Base-by-base conservation (phyloP, 805 yeast species). In the Candida methanosorbosa region DNA sequence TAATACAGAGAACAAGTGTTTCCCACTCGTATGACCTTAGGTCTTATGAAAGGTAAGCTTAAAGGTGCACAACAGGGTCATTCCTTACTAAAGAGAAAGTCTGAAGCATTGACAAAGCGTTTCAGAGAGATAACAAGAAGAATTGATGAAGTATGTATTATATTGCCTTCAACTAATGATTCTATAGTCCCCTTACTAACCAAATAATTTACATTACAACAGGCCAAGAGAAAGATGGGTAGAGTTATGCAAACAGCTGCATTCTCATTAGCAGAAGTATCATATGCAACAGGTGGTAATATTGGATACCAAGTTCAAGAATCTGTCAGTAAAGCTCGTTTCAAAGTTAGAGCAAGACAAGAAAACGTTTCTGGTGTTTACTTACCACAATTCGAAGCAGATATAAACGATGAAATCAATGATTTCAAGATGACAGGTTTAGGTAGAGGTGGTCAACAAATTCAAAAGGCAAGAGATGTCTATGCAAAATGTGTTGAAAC, bases 371-470 rank as follows among this genome's bases (percentile, higher is more conserved):
- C 94, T 43, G 98, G 98, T 63, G 98, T 90, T 26, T 78, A 79
- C 50, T 70, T 90, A 51, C 97, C 98, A 18, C 86, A 88, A 40
- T 92, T 90, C 48, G 96, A 88, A 50, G 75, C 88, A 19, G 81
- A 72, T 45, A 75, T 86, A 40, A 83, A 87, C 52, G 86, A 83
- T 42, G 75, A 77, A 9, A 83, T 85, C 56, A 90, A 90, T 52
- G 98, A 92, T 54, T 90, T 90, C 70, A 85, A 85, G 59, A 68
- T 90, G 75, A 90, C 97, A 5, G 98, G 98, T 48, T 70, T 90
- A 46, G 98, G 98, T 34, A 75, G 97, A 59, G 98, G 98, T 62
- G 97, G 98, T 44, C 97, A 90, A 62, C 97, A 90, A 58, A 94
- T 90, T 36, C 95, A 84, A 60, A 81, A 81, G 59, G 97, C 97